Conservation (phyloP, 1,284 basidiomycete genomes). For the Sanghuangporus weigelae region DNA sequence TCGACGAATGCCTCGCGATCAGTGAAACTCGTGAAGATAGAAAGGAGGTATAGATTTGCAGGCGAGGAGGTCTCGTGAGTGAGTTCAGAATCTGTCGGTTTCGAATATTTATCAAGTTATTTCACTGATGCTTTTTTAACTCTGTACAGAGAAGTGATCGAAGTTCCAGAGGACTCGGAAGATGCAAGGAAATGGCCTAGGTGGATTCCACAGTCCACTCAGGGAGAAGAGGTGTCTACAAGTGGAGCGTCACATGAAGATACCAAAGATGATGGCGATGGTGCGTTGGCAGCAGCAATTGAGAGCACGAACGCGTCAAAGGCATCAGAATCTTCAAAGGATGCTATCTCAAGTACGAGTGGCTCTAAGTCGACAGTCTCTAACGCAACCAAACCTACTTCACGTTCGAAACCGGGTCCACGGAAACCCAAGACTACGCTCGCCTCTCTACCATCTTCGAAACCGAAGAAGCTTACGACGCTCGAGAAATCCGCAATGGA, state of each 20-base stretch:
- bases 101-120: slow-evolving; percentile 13
- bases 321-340: slow-evolving; percentile 6
- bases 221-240: not conserved
- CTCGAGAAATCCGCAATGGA: slow-evolving; percentile 81
- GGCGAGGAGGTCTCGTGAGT: slow-evolving; percentile 68
- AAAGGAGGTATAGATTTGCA: slow-evolving; percentile 65
- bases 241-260: not conserved
- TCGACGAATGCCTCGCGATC: slow-evolving; percentile 15
- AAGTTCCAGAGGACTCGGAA: slow-evolving; percentile 63
- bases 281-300: not conserved
- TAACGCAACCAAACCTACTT: slow-evolving; percentile 9
- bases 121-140: slow-evolving; percentile 15
- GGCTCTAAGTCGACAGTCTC: slow-evolving; percentile 8
- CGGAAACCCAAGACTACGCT: slow-evolving; percentile 57
- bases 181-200: slow-evolving; percentile 72
- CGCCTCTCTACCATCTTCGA: slow-evolving; percentile 43
- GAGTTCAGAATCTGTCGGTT: not conserved
- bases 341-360: slow-evolving; percentile 13
- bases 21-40: slow-evolving; percentile 52
- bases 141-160: slow-evolving; percentile 55
- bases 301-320: slow-evolving; percentile 2
- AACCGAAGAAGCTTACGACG: slow-evolving; percentile 71
- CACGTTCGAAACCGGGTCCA: slow-evolving; percentile 45
- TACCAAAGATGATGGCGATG: not conserved
- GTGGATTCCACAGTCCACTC: slow-evolving; percentile 31